These are phyloP conservation scores for Wallacemonas sp. DNA, from an alignment of 208 protist species.

Conservation along the genomic window DNA sequence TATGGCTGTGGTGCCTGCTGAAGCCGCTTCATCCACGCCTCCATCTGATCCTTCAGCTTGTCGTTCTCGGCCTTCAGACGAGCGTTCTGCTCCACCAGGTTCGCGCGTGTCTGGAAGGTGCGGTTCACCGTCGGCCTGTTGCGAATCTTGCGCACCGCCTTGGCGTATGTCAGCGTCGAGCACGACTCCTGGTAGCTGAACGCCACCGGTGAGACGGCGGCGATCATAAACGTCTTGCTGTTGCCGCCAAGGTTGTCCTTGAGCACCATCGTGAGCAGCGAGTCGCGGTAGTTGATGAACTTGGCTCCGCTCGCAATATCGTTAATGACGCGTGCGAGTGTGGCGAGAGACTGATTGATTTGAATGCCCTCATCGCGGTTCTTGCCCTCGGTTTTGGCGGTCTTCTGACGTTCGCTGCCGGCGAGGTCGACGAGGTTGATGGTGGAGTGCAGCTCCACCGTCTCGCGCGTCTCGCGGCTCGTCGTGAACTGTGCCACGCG, in stretches of 20 bases:
- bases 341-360: conserved; percentile 87
- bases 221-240: conserved; percentile 93
- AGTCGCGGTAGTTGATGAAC: conserved; percentile 93
- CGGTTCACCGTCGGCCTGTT: conserved; percentile 91
- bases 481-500: conserved; percentile 58
- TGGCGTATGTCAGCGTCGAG: conserved; percentile 67
- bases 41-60: conserved; percentile 61
- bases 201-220: conserved; percentile 77
- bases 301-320: conserved; percentile 68
- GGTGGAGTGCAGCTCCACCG: conserved; percentile 58
- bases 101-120: conserved; percentile 88
- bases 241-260: conserved; percentile 87
- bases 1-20: neutral
- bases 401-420: conserved; percentile 86
- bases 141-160: conserved; percentile 66
- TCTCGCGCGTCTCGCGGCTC: conserved; percentile 54
- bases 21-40: conserved; percentile 25
- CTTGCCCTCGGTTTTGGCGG: conserved; percentile 71
- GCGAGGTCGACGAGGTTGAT: conserved; percentile 94
- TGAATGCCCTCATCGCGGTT: conserved; percentile 80
- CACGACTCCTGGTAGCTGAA: conserved; percentile 75
- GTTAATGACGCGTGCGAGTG: conserved; percentile 85
- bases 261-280: conserved; percentile 92
- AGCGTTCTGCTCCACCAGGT: conserved; percentile 67
- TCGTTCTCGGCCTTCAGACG: conserved; percentile 63